Percentiles rank a stretch among this genome's conserved stretches.
phyloP scores from a whole-genome alignment of 1,284 basidiomycete species.

The Apiotrichum domesticum region DNA sequence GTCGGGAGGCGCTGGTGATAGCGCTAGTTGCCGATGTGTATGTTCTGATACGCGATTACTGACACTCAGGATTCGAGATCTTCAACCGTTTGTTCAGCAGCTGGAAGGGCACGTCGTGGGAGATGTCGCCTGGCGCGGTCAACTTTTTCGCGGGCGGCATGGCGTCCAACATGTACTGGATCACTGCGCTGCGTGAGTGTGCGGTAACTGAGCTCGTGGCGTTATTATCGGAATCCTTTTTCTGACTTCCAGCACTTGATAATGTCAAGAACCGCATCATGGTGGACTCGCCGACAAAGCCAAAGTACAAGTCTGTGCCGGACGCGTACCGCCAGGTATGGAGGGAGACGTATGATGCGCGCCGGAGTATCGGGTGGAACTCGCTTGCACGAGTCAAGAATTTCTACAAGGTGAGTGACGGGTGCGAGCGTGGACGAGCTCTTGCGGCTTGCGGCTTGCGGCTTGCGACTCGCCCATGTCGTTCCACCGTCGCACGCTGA shows the following conservation, averaged over 20 bases:
- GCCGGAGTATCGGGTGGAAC: conserved; percentile 31
- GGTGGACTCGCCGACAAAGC: conserved; percentile 41
- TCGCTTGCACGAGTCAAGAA: conserved; percentile 33
- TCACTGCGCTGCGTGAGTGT: conserved; percentile 38
- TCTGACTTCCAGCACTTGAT: conserved; percentile 31
- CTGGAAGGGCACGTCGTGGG: conserved; percentile 43
- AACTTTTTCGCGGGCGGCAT: conserved; percentile 47
- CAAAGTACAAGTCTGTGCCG: conserved; percentile 35
- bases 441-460: too few relatives aligned
- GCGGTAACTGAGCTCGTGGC: too few relatives aligned
- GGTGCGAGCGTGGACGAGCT: too few relatives aligned
- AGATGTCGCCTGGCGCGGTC: conserved; percentile 33
- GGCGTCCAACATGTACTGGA: conserved; percentile 46
- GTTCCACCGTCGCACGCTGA: too few relatives aligned
- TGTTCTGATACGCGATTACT: neutral
- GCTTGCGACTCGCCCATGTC: too few relatives aligned
- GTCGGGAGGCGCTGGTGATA: too few relatives aligned
- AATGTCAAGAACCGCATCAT: conserved; percentile 47
- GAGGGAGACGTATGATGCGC: conserved; percentile 33
- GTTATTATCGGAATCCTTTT: too few relatives aligned
- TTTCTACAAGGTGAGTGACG: conserved; percentile 40
- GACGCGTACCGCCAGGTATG: conserved; percentile 39
- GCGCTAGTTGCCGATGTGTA: too few relatives aligned
- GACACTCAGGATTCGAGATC: conserved; percentile 39
- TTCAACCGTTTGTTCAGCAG: conserved; percentile 44